Base-by-base conservation (phyloP, 176 grass and related monocot genomes). In the Secale cereale region DNA sequence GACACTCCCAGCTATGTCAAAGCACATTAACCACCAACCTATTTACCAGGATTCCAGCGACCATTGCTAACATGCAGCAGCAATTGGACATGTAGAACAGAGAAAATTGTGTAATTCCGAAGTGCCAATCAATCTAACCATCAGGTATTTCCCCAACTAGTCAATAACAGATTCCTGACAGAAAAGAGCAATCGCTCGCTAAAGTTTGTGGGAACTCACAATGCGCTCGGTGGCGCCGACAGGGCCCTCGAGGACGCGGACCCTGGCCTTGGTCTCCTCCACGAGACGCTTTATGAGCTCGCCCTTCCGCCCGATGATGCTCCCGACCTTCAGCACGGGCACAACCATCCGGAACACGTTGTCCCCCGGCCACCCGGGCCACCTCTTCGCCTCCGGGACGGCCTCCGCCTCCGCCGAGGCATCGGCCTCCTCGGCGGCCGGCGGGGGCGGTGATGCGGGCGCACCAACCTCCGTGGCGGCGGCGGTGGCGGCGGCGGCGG, bases 221-320 rank as follows among this genome's bases (percentile, higher is more conserved):
- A 99, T 83, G 87, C 97, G 91, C 78, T 99, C 97, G 16, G 85
- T 82, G 29, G 90, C 84, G 60, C 97, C 97, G 43, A 96, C 45
- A 11, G 97, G 93, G 1, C 93, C 93, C 59, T 96, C 88, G 35
- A 99, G 93, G 65, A 99, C 54, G 64, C 90, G 93, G 86, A 96
- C 89, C 27, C 88, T 85, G 78, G 97, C 93, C 86, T 88, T 95
- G 63, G 93, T 96, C 88, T 99, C 97, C 88, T 99, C 97, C 22
- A 92, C 91, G 41, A 99, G 91, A 35, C 88, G 91, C 82, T 99
- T 96, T 76, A 99, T 94, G 67, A 96, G 78, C 78, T 99, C 97
- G 10, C 97, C 97, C 88, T 94, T 96, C 26, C 97, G 81, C 56
- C 97, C 97, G 10, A 99, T 99, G 82, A 99, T 99, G 89, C 97